Evolutionary conservation across 2,329 filamentous ascomycete species (phyloP).

Genomic region (Niveomyces coronatus): DNA sequence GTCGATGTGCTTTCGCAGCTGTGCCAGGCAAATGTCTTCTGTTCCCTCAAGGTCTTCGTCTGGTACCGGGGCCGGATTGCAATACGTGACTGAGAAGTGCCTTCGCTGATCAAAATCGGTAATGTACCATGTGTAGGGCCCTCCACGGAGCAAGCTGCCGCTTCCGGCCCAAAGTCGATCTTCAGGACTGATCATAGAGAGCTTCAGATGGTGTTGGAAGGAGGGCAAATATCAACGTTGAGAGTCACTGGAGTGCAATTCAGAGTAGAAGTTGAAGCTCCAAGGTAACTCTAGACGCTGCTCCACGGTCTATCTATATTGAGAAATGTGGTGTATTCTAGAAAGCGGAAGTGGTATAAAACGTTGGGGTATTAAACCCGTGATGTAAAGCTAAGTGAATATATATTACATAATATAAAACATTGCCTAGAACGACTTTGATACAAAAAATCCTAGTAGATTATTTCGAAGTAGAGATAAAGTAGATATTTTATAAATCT

Average conservation of each 20-base stretch:
- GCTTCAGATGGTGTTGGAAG: not conserved
- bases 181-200: slow-evolving; percentile 6
- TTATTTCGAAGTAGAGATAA: too few species aligned
- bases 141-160: slow-evolving; percentile 2
- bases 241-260: not conserved
- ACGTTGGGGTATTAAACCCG: too few species aligned
- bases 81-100: slow-evolving; percentile 7
- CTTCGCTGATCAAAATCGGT: slow-evolving; percentile 8
- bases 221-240: not conserved
- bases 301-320: not conserved
- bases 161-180: slow-evolving; percentile 5
- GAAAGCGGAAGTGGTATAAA: too few species aligned
- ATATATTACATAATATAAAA: too few species aligned
- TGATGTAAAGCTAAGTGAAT: too few species aligned
- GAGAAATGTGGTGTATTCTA: not conserved
- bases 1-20: slow-evolving; percentile 5
- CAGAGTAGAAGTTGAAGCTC: slow-evolving; percentile 3
- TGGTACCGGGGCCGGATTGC: not conserved
- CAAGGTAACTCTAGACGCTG: not conserved
- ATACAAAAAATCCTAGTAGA: too few species aligned
- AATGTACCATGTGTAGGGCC: slow-evolving; percentile 8
- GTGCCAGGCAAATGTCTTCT: slow-evolving; percentile 3
- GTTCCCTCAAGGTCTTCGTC: slow-evolving; percentile 5
- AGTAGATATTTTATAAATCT: too few species aligned
- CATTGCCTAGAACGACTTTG: too few species aligned